phyloP scores from a whole-genome alignment of 768 basidiomycete genomes.

The Leccinum truebloodii region DNA sequence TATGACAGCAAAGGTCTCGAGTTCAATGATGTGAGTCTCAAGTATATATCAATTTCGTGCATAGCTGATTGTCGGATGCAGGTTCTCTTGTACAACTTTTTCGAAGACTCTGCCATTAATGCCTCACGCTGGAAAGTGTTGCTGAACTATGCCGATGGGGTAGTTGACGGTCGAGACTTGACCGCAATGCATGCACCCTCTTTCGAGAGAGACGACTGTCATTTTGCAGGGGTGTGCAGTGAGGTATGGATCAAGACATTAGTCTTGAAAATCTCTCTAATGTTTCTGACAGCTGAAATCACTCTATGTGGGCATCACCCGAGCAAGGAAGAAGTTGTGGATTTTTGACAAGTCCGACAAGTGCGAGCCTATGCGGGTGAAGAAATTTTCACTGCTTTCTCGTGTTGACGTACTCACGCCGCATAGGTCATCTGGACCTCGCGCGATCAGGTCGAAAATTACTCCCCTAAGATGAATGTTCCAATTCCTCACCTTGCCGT shows the following conservation, averaged over 20 bases:
- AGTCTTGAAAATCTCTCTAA: slow-evolving; percentile 2
- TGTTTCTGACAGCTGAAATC: slow-evolving; percentile 51
- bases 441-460: slow-evolving; percentile 46
- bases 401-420: neutral
- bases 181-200: slow-evolving; percentile 37
- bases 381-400: neutral
- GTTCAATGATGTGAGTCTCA: slow-evolving; percentile 21
- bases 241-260: slow-evolving; percentile 43
- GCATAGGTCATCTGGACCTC: slow-evolving; percentile 53
- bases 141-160: slow-evolving; percentile 41
- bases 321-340: slow-evolving; percentile 71
- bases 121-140: slow-evolving; percentile 61
- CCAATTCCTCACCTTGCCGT: slow-evolving; percentile 58
- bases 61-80: slow-evolving; percentile 25
- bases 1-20: slow-evolving; percentile 36
- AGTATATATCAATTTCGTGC: neutral
- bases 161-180: slow-evolving; percentile 13
- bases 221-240: slow-evolving; percentile 56
- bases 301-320: slow-evolving; percentile 70
- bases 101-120: slow-evolving; percentile 58
- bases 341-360: slow-evolving; percentile 62
- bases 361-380: slow-evolving; percentile 58
- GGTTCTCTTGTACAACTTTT: slow-evolving; percentile 78
- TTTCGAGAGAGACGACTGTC: slow-evolving; percentile 44
- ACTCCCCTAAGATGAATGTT: slow-evolving; percentile 48